Evolutionary conservation across 78 protist species (phyloP).

Genomic region (Dictyostelium discoideum): dicty_2.7 NC_007090.3:4408001-4408500

Average conservation of each 20-base stretch:
- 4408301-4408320: neutral
- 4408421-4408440: slow-evolving; percentile 15
- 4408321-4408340: neutral
- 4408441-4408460: slow-evolving; percentile 37
- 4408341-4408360: neutral
- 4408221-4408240: slow-evolving; percentile 39
- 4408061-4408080: slow-evolving; percentile 1
- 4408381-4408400: slow-evolving; percentile 4
- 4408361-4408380: slow-evolving; percentile 8
- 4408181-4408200: slow-evolving; percentile 17
- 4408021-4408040: slow-evolving; percentile 47
- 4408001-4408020: slow-evolving; percentile 43
- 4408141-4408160: slow-evolving; percentile 32
- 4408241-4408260: slow-evolving; percentile 54
- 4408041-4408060: neutral
- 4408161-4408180: neutral
- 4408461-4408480: slow-evolving; percentile 7
- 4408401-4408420: slow-evolving; percentile 31
- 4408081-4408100: slow-evolving; percentile 47
- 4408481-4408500: neutral
- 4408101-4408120: slow-evolving; percentile 42
- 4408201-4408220: slow-evolving; percentile 22
- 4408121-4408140: slow-evolving; percentile 46
- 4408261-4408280: neutral
- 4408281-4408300: neutral